Evolutionary conservation across 73 alveolate species (phyloP), one percentile per base, ranked within the genome.

Genomic region (Paramecium octaurelia): DNA sequence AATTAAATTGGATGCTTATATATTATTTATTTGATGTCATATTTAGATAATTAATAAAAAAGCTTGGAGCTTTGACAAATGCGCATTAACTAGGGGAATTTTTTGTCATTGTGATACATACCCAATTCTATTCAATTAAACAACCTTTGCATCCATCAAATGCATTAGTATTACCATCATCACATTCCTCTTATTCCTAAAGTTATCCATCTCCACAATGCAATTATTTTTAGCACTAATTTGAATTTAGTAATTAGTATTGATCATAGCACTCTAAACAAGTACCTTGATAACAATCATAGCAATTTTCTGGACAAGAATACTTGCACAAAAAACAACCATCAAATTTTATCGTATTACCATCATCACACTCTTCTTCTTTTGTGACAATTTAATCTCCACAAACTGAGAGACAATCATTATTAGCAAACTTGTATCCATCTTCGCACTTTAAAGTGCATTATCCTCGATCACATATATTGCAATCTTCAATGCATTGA

Each of bases 311-410:
- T 59, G 77, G 40, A 2, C 40, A 59, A 59, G 77, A 59, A 59
- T 59, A 21, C 77, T 9, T 1, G 18, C 77, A 59, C 1, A 0
- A 4, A 59, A 59, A 59, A 29, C 77, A 59, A 7, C 77, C 77
- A 59, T 59, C 77, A 29, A 8, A 59, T 14, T 35, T 12, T 4
- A 8, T 18, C n/a, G 14, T 18, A 59, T 59, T 59, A 3, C 77
- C 77, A 59, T 59, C 77, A 59, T 59, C 77, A 59, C 77, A 59
- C n/a, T 59, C 77, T n/a, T 59, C 77, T 59, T 21, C 36, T 18
- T 59, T 29, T 59, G 77, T 59, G n/a, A 59, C 77, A 24, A 59
- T 59, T 21, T 1, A 12, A 29, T 59, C 40, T 8, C 77, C 77
- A 2, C 77, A 59, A 7, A 59, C 77, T 18, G 36, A 21, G 40